Evolutionary conservation across 306 rosid species (phyloP).

Genomic region (Ochetophila trinervis): DNA sequence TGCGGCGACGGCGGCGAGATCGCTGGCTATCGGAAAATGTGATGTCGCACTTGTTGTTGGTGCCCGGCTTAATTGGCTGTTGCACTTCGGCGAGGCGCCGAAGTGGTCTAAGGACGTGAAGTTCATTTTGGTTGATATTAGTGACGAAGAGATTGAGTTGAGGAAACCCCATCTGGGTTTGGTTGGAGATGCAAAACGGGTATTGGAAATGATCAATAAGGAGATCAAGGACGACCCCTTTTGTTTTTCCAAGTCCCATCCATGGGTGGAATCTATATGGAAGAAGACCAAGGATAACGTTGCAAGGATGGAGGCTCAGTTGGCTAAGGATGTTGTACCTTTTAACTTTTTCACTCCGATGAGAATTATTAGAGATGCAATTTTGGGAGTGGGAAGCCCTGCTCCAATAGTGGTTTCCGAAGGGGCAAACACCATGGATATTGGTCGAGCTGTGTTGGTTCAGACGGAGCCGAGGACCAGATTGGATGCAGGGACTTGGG

Average conservation of each 20-base stretch:
- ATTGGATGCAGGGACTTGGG: constrained; percentile 73
- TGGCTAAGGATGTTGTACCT: constrained; percentile 73
- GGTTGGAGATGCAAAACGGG: constrained; percentile 75
- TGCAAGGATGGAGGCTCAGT: constrained; percentile 71
- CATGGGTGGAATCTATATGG: constrained; percentile 71
- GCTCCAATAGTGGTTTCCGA: constrained; percentile 59
- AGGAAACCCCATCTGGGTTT: constrained; percentile 78
- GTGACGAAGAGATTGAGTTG: constrained; percentile 66
- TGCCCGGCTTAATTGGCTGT: constrained; percentile 82
- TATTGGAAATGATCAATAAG: constrained; percentile 57
- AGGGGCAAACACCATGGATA: constrained; percentile 69
- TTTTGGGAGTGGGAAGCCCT: constrained; percentile 42
- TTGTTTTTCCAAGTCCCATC: constrained; percentile 72
- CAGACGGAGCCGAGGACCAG: constrained; percentile 68
- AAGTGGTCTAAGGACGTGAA: constrained; percentile 87
- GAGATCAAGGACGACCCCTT: constrained; percentile 90
- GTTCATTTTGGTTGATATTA: constrained; percentile 75
- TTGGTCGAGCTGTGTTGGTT: constrained; percentile 54
- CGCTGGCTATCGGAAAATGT: constrained; percentile 81
- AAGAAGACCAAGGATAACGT: constrained; percentile 67
- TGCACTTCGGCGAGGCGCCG: constrained; percentile 92
- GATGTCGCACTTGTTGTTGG: constrained; percentile 91
- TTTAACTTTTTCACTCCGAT: constrained; percentile 68
- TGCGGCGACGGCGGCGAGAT: constrained; percentile 89
- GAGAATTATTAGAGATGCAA: constrained; percentile 54